Base-by-base conservation (phyloP, 371 early-diverging fungal species). In the Hamiltosporidium tvaerminnensis region DNA sequence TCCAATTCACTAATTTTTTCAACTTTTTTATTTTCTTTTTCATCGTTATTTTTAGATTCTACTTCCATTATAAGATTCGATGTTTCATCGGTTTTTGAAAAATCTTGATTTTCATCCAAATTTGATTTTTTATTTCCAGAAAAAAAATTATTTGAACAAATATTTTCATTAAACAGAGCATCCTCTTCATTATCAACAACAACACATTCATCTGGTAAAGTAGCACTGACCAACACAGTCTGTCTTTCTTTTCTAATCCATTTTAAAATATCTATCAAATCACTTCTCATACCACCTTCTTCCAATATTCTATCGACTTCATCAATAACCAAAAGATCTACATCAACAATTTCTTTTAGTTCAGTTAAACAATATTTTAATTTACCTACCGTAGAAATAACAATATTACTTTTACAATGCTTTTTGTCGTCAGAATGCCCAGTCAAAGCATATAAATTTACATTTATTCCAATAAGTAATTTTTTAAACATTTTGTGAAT, bases 271-370 rank as follows among this genome's bases (percentile, higher is more conserved):
- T 34, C 41, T 12, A 67, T 48, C 47, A 76, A 64, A 41, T 72
- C 70, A 1, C 38, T 30, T 39, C 47, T 55, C 2, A 78, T 62
- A 35, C 48, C 59, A 10, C 55, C 61, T 53, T 76, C 79, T 53
- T 78, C 79, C 49, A 78, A 57, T n/a, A 78, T 68, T 63, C 73
- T 65, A 60, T 78, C 79, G 53, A 76, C 63, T 54, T 78, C 79
- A 61, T 76, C 79, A 23, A 78, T 71, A 5, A 78, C 73, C 3
- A 78, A 64, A 35, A 76, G 59, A 50, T 70, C 69, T 52, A 60
- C 14, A 44, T 44, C 14, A 9, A 44, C 9, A 9, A 14, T 44
- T 14, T 44, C 14, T 14, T 44, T 44, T 9, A 14, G 7, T 44
- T 44, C 44, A 9, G 9, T 44, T 44, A 44, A 14, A 44, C 7